These are phyloP conservation scores for Lachnellula arida DNA, from an alignment of 2,329 filamentous ascomycete species.

Conservation along the genomic window DNA sequence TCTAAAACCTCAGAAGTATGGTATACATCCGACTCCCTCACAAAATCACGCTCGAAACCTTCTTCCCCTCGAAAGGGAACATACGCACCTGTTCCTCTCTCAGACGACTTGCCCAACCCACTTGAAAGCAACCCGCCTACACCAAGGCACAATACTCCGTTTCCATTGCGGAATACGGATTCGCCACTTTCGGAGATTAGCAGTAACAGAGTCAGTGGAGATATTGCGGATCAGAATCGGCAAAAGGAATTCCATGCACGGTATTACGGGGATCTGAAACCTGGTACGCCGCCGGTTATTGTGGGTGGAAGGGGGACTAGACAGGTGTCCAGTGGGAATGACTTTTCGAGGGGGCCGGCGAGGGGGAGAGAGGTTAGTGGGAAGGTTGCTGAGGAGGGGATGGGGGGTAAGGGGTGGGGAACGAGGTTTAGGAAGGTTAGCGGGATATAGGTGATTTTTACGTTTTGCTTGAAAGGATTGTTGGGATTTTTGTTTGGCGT, in stretches of 20 bases:
- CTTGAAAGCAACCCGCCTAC: slow-evolving; percentile 47
- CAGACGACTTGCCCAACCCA: slow-evolving; percentile 47
- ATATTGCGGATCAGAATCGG: slow-evolving; percentile 34
- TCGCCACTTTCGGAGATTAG: slow-evolving; percentile 43
- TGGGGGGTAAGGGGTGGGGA: slow-evolving; percentile 25
- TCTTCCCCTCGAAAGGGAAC: slow-evolving; percentile 22
- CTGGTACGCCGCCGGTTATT: slow-evolving; percentile 50
- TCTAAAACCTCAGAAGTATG: slow-evolving; percentile 18
- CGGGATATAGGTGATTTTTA: slow-evolving; percentile 13
- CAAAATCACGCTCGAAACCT: slow-evolving; percentile 23
- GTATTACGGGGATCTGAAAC: slow-evolving; percentile 54
- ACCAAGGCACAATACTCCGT: slow-evolving; percentile 21
- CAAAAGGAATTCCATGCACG: slow-evolving; percentile 43
- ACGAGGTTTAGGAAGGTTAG: slow-evolving; percentile 38
- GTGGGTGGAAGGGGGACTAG: slow-evolving; percentile 37
- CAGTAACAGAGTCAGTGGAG: slow-evolving; percentile 38
- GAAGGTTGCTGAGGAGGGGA: slow-evolving; percentile 67
- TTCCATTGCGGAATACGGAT: slow-evolving; percentile 14
- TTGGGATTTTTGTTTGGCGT: slow-evolving; percentile 7
- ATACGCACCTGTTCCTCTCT: slow-evolving; percentile 32
- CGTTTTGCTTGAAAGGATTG: neutral
- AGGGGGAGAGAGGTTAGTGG: slow-evolving; percentile 62
- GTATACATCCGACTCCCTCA: slow-evolving; percentile 30
- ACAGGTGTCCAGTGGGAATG: slow-evolving; percentile 57
- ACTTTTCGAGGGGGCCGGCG: slow-evolving; percentile 37